Evolutionary conservation across 805 yeast genomes (phyloP).

Genomic region (Hanseniaspora lindneri): DNA sequence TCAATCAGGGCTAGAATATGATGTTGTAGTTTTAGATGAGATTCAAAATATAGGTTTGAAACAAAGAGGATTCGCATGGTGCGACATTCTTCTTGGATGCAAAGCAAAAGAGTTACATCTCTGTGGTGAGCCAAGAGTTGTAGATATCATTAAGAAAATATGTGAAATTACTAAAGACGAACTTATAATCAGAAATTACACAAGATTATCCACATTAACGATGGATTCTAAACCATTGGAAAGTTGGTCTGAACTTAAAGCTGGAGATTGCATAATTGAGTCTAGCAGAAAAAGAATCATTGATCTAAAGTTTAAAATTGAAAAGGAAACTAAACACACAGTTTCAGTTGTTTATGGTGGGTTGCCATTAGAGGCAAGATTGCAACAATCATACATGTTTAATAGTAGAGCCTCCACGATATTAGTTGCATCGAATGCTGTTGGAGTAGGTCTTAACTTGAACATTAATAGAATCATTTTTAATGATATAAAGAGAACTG

Average conservation of each 20-base stretch:
- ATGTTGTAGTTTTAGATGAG: slow-evolving; percentile 86
- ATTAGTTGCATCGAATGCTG: slow-evolving; percentile 91
- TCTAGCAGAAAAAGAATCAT: slow-evolving; percentile 68
- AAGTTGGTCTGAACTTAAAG: slow-evolving; percentile 31
- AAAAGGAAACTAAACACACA: slow-evolving; percentile 44
- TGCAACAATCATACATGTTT: slow-evolving; percentile 68
- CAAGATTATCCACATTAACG: slow-evolving; percentile 60
- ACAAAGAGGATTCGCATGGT: slow-evolving; percentile 86
- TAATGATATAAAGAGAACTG: slow-evolving; percentile 52
- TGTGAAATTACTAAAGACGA: slow-evolving; percentile 68
- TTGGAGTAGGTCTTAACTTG: slow-evolving; percentile 93
- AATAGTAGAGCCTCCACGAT: slow-evolving; percentile 69
- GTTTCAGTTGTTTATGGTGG: slow-evolving; percentile 94
- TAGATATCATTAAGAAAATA: slow-evolving; percentile 51
- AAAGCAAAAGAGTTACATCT: slow-evolving; percentile 75
- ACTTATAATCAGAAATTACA: slow-evolving; percentile 54
- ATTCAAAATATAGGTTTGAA: slow-evolving; percentile 86
- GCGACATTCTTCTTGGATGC: slow-evolving; percentile 77
- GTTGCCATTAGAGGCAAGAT: slow-evolving; percentile 86
- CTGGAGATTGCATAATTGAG: slow-evolving; percentile 84
- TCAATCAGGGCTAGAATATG: slow-evolving; percentile 54
- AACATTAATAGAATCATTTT: slow-evolving; percentile 73
- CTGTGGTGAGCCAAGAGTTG: slow-evolving; percentile 85
- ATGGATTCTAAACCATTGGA: slow-evolving; percentile 37
- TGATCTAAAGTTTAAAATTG: slow-evolving; percentile 57